Conservation (phyloP, 441 rosid species). For the Hypseocharis bilobata region DNA sequence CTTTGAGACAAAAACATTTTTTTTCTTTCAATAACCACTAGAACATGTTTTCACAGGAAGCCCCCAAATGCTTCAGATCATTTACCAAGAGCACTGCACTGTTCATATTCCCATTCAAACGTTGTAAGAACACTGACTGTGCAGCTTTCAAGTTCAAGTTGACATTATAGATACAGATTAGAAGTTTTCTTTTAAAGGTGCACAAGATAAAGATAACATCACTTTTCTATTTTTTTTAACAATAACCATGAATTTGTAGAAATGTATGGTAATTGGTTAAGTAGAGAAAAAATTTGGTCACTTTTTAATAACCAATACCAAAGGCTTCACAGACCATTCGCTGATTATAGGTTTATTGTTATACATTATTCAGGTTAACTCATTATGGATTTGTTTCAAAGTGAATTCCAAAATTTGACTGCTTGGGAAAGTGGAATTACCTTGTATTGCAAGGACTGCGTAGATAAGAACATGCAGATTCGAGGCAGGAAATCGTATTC, state of each 20-base stretch:
- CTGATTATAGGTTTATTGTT: too few species aligned
- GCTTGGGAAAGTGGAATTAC: slow-evolving; percentile 21
- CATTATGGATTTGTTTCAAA: background rate
- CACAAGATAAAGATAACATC: background rate
- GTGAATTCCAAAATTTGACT: background rate
- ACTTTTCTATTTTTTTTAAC: background rate
- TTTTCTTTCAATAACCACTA: background rate
- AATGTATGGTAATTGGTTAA: background rate
- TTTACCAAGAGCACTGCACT: background rate
- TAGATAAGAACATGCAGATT: slow-evolving; percentile 36
- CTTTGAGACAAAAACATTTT: background rate
- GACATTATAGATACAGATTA: background rate
- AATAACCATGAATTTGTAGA: background rate
- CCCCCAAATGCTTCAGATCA: slow-evolving; percentile 4
- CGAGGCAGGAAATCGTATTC: slow-evolving; percentile 34
- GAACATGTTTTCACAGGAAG: slow-evolving; percentile 5
- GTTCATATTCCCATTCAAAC: background rate
- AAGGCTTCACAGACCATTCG: background rate
- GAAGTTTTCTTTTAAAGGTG: background rate
- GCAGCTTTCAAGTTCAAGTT: background rate
- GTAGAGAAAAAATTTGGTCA: too few species aligned
- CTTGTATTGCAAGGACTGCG: slow-evolving; percentile 32
- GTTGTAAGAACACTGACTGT: background rate
- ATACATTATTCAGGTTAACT: too few species aligned
- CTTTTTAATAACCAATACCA: background rate